Conservation (phyloP, 2,329 filamentous ascomycete genomes). For the Colletotrichum sp. region DNA sequence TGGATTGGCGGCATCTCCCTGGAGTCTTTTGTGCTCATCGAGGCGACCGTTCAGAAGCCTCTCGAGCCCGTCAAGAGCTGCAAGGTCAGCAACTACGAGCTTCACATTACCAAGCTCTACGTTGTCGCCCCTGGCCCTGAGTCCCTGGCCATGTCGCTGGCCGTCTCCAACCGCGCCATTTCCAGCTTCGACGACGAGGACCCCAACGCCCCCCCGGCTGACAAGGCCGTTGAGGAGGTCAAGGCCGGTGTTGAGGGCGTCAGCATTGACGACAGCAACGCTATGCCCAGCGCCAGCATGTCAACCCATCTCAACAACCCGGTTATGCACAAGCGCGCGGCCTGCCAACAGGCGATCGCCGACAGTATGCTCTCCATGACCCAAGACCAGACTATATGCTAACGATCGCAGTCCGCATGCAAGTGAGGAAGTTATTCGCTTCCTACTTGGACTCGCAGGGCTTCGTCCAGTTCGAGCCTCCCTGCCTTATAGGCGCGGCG, state of each 20-base stretch:
- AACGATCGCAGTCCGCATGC: constrained; percentile 35
- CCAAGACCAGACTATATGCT: not conserved
- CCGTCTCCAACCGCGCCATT: constrained; percentile 81
- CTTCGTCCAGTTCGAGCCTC: constrained; percentile 75
- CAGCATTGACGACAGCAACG: constrained; percentile 39
- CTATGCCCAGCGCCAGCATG: constrained; percentile 75
- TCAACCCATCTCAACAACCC: constrained; percentile 89
- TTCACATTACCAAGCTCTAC: constrained; percentile 88
- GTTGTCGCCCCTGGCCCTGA: constrained; percentile 70
- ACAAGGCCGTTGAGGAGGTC: constrained; percentile 30
- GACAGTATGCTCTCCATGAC: not conserved
- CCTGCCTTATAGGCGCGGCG: constrained; percentile 86
- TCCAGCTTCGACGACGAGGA: constrained; percentile 66
- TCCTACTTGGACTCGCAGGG: too few species aligned
- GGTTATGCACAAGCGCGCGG: constrained; percentile 88
- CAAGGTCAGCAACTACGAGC: constrained; percentile 78
- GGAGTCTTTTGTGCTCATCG: constrained; percentile 83
- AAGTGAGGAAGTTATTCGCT: too few species aligned
- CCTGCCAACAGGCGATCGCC: constrained; percentile 85
- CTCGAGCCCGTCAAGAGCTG: constrained; percentile 89
- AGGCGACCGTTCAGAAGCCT: constrained; percentile 81
- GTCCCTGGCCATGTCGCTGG: constrained; percentile 63
- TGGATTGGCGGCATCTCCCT: constrained; percentile 77
- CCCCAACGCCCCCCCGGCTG: constrained; percentile 32
- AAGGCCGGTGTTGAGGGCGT: constrained; percentile 43